These are phyloP conservation scores for Aspergillus sp. DNA, from an alignment of 2,329 filamentous ascomycete genomes.

Conservation along the genomic window DNA sequence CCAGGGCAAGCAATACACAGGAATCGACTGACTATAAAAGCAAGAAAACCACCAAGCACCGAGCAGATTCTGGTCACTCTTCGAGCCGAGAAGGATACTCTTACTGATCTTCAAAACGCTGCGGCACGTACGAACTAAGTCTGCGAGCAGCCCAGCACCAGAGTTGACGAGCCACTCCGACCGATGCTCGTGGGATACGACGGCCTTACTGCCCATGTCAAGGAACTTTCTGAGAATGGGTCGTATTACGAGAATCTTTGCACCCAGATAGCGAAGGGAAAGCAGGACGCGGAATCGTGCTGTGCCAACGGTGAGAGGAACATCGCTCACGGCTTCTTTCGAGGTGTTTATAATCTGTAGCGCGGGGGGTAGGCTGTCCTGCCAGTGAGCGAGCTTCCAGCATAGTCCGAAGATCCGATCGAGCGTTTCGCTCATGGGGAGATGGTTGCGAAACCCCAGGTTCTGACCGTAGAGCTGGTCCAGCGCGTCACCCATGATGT, in stretches of 20 bases:
- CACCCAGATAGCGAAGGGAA: conserved; percentile 12
- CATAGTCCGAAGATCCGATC: conserved; percentile 8
- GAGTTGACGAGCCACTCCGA: neutral
- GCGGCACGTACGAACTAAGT: conserved; percentile 8
- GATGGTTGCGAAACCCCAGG: neutral
- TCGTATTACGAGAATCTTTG: conserved; percentile 7
- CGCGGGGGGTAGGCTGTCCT: conserved; percentile 6
- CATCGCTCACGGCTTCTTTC: neutral
- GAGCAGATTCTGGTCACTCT: conserved; percentile 11
- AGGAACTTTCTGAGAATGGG: conserved; percentile 5
- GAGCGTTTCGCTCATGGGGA: conserved; percentile 5
- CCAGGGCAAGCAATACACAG: neutral
- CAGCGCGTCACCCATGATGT: conserved; percentile 2
- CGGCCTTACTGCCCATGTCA: neutral
- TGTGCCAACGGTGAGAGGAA: conserved; percentile 5
- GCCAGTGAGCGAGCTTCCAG: conserved; percentile 15
- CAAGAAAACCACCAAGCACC: conserved; percentile 18
- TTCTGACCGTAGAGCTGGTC: conserved; percentile 4
- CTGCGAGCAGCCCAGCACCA: conserved; percentile 1
- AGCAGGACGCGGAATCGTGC: conserved; percentile 11
- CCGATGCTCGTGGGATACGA: neutral
- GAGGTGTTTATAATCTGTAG: conserved; percentile 5
- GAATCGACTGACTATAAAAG: conserved; percentile 11
- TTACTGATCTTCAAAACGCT: conserved; percentile 13
- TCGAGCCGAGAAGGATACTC: conserved; percentile 5